A percentile compares a stretch with the other conserved stretches of the same genome.
phyloP scores from a whole-genome alignment of 1,139 yeast genomes.

The Meyerozyma elateridarum region DNA sequence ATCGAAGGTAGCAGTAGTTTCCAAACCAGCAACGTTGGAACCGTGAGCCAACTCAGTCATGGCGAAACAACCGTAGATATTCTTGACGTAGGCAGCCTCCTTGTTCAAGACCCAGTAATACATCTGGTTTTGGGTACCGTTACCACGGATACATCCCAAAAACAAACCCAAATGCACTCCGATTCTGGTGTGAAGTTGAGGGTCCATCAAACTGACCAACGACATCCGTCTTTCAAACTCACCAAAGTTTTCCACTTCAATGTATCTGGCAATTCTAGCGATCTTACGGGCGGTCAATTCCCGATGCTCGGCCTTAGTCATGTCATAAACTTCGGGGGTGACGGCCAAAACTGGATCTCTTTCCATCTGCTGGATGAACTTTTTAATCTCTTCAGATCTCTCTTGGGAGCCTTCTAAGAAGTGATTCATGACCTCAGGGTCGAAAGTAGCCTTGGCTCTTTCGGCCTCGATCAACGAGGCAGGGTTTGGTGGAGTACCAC shows the following conservation, averaged over 20 bases:
- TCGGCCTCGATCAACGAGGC: conserved; percentile 31
- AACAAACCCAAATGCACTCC: conserved; percentile 51
- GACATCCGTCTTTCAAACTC: conserved; percentile 36
- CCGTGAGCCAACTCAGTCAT: conserved; percentile 97
- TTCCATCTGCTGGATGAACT: conserved; percentile 41
- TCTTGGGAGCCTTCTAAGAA: conserved; percentile 43
- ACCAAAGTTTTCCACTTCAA: conserved; percentile 37
- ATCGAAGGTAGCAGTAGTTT: conserved; percentile 86
- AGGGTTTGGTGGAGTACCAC: conserved; percentile 29
- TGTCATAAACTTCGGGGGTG: conserved; percentile 35
- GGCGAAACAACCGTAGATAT: conserved; percentile 84
- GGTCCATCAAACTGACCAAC: conserved; percentile 43
- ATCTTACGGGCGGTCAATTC: conserved; percentile 41
- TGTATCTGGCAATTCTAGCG: conserved; percentile 37
- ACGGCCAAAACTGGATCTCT: conserved; percentile 44
- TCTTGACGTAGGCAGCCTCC: conserved; percentile 63
- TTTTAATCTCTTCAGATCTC: conserved; percentile 28
- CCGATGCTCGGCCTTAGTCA: conserved; percentile 38
- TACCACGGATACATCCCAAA: conserved; percentile 43
- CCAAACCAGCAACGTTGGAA: conserved; percentile 86
- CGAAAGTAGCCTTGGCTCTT: conserved; percentile 31
- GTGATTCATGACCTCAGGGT: conserved; percentile 40
- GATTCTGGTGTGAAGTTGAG: conserved; percentile 45
- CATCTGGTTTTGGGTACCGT: conserved; percentile 50
- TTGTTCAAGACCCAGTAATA: conserved; percentile 71